Evolutionary conservation across 768 basidiomycete genomes (phyloP), one percentile per base, ranked within the genome.

Genomic region (Multifurca ochricompacta): DNA sequence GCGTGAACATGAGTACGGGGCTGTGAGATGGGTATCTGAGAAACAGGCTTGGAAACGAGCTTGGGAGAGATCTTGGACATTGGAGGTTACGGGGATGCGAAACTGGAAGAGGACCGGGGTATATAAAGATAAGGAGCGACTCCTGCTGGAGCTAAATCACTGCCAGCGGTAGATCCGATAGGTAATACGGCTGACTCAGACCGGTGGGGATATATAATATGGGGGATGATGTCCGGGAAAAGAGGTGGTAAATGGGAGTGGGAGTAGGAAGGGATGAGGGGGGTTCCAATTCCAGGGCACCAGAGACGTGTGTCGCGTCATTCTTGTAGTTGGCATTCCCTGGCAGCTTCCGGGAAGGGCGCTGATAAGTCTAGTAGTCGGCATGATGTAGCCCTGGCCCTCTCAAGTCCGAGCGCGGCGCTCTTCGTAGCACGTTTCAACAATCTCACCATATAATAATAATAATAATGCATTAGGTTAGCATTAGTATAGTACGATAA

Each of bases 111-210:
- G 28, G 21, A 21, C 9, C 10, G 34, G 41, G 34, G 41, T 37
- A 25, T 48, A 43, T 41, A 48, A 44, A 30, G 21, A 35, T 30
- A 4, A 40, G 28, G 28, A 9, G 27, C 3, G 30, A 18, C 28
- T 8, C 28, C 18, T n/a, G 7, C 28, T 31, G 35, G 25, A 11
- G 9, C n/a, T 48, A 27, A 30, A 19, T 27, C n/a, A 47, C 55
- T 50, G 50, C 55, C 55, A 56, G 55, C 55, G 55, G 55, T 56
- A 56, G 55, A 56, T 56, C 55, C 55, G 50, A 56, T 39, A 28
- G 52, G 50, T n/a, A 41, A 51, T 47, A 49, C 49, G 55, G 39
- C 8, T 47, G 14, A 8, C 19, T 30, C 35, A 21, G 28, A 51
- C n/a, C 4, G 36, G 32, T 34, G 47, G 34, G 18, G 51, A 13